phyloP scores from a whole-genome alignment of 2,329 filamentous ascomycete genomes.

The Trichophyton mentagrophytes region DNA sequence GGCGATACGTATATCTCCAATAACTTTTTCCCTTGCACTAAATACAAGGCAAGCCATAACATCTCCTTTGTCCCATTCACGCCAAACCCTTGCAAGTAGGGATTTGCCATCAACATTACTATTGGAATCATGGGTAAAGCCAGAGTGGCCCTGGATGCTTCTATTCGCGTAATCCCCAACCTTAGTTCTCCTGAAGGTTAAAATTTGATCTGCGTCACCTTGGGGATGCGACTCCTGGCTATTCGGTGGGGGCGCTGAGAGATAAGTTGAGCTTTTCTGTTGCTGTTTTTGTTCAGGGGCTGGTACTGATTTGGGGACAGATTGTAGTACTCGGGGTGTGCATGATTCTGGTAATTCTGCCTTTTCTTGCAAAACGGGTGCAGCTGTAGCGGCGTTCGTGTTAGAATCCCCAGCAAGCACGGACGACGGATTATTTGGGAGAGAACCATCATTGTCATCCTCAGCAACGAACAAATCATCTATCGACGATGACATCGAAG shows the following conservation, averaged over 20 bases:
- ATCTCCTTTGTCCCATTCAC: conserved; percentile 12
- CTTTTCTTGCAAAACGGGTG: neutral
- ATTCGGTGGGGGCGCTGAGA: too few relatives aligned
- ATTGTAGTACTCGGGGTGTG: neutral
- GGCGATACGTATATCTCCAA: conserved; percentile 23
- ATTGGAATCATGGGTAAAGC: neutral
- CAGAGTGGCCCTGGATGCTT: too few relatives aligned
- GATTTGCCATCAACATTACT: neutral
- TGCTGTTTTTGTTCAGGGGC: neutral
- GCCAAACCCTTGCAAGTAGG: neutral
- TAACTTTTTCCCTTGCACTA: conserved; percentile 18
- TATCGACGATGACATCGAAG: neutral
- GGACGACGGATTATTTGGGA: neutral
- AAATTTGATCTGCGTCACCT: too few relatives aligned
- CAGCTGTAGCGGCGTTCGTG: neutral
- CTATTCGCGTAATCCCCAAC: too few relatives aligned
- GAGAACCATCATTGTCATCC: neutral
- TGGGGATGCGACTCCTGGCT: too few relatives aligned
- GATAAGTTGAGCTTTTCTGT: neutral
- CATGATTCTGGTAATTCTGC: neutral
- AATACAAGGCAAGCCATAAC: conserved; percentile 21
- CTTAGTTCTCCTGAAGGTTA: too few relatives aligned
- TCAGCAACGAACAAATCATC: neutral
- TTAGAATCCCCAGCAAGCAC: neutral
- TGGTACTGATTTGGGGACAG: neutral